Evolutionary conservation across 768 basidiomycete genomes (phyloP), one percentile per base, ranked within the genome.

Genomic region (Gloeopeniophorella convolvens): DNA sequence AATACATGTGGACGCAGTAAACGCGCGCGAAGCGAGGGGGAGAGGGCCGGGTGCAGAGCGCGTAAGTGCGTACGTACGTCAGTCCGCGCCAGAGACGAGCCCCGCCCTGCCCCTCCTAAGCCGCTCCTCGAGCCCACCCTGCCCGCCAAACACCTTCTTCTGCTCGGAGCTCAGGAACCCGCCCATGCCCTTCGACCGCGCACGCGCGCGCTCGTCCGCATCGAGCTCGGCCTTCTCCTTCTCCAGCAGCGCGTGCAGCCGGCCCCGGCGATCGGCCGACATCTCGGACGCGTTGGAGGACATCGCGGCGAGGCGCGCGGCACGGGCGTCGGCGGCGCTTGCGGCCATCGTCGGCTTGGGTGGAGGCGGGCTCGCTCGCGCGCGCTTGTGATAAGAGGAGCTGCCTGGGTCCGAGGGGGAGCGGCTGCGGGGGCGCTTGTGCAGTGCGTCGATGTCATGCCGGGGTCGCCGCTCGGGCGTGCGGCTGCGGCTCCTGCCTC

Each of bases 291-390:
- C 95, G 51, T 84, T 79, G 2, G 75, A 68, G 20, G 83, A 68
- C 95, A 98, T 98, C 4, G 91, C 86, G 0, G 90, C 94, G 24
- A 98, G 72, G n/a, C 89, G 83, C 23, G 88, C 86, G 3, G 83
- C 82, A 28, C 93, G 84, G 24, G 83, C 85, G 1, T 75, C 72
- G 7, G 67, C 63, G 44, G 59, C 27, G 20, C 33, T 33, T 4
- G 42, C 59, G 58, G 16, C 45, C 37, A 55, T 62, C 47, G 51
- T 40, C 21, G 60, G 59, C 24, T 59, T 63, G 42, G 63, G 50
- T 6, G 55, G 73, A 24, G 74, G 70, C 23, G 70, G 70, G 34
- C 72, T 75, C 34, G 68, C 68, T 45, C 80, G 79, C 16, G 72
- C 60, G 28, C 79, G 81, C 57, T 83, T 85, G 33, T 61, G 53